phyloP scores from a whole-genome alignment of 305 asterid species.

The Fraxinus floribunda region DNA sequence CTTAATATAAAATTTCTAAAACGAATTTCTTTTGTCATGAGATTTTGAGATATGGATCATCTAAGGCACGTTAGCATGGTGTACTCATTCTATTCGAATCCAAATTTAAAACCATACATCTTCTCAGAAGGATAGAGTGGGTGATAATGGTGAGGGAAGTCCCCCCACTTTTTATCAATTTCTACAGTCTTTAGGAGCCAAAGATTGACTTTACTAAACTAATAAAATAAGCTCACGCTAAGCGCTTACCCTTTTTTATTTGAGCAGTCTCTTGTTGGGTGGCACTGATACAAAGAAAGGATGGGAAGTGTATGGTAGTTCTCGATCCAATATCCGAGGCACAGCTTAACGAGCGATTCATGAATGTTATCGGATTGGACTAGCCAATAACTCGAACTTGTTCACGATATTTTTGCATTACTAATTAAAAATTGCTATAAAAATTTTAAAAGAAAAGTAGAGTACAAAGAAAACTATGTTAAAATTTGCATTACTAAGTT shows the following conservation, averaged over 20 bases:
- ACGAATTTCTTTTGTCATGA: too few species aligned
- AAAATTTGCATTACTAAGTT: not conserved
- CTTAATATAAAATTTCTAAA: too few species aligned
- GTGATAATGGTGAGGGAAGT: too few species aligned
- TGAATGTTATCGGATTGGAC: constrained; percentile 25
- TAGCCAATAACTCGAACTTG: constrained; percentile 20
- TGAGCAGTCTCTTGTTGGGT: not conserved
- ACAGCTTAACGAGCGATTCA: constrained; percentile 30
- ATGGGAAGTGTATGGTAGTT: constrained; percentile 15
- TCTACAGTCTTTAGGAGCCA: not conserved
- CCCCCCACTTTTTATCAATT: not conserved
- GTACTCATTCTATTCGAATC: too few species aligned
- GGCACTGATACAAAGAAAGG: not conserved
- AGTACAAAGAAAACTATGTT: not conserved
- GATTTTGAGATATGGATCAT: too few species aligned
- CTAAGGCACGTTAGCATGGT: too few species aligned
- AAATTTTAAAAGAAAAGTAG: too few species aligned
- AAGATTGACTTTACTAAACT: not conserved
- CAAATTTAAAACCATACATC: too few species aligned
- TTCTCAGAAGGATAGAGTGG: too few species aligned
- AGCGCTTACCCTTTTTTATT: too few species aligned
- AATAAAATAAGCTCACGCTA: too few species aligned
- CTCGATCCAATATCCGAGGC: constrained; percentile 25
- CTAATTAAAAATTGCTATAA: too few species aligned
- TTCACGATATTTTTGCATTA: not conserved